A percentile compares a stretch with the other conserved stretches of the same genome.
Evolutionary conservation across 371 early-diverging fungal genomes (phyloP).

Genomic region (Smittium mucronatum): DNA sequence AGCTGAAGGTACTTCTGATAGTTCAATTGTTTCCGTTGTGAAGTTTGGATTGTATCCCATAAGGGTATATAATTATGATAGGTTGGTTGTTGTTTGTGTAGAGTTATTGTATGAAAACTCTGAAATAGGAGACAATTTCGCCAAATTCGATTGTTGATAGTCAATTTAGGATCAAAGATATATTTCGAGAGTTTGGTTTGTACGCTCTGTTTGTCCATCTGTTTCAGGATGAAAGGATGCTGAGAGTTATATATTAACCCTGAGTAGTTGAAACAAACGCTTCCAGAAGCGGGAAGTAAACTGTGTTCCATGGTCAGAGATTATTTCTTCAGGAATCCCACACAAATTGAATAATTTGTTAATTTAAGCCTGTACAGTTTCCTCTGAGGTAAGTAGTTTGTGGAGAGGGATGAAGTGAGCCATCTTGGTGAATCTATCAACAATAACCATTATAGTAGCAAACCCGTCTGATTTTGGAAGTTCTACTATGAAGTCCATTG

Average conservation of each 20-base stretch:
- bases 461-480: conserved; percentile 19
- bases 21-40: not conserved
- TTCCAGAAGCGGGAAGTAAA: conserved; percentile 34
- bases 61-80: not conserved
- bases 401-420: conserved; percentile 19
- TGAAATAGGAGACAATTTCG: not conserved
- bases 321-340: conserved; percentile 28
- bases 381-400: conserved; percentile 14
- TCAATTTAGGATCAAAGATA: not conserved
- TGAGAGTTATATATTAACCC: conserved; percentile 21
- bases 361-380: conserved; percentile 20
- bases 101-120: conserved; percentile 9
- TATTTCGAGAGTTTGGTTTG: conserved; percentile 37
- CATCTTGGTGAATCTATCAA: conserved; percentile 23
- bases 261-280: conserved; percentile 17
- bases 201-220: conserved; percentile 7
- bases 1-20: conserved; percentile 1
- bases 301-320: conserved; percentile 32
- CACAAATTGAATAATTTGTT: conserved; percentile 19
- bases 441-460: conserved; percentile 27
- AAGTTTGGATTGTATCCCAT: conserved; percentile 10
- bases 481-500: conserved; percentile 30
- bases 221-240: conserved; percentile 35
- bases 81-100: not conserved
- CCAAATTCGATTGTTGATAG: conserved; percentile 6